Evolutionary conservation across 2,329 filamentous ascomycete species (phyloP).

Genomic region (Geosmithia putterillii): DNA sequence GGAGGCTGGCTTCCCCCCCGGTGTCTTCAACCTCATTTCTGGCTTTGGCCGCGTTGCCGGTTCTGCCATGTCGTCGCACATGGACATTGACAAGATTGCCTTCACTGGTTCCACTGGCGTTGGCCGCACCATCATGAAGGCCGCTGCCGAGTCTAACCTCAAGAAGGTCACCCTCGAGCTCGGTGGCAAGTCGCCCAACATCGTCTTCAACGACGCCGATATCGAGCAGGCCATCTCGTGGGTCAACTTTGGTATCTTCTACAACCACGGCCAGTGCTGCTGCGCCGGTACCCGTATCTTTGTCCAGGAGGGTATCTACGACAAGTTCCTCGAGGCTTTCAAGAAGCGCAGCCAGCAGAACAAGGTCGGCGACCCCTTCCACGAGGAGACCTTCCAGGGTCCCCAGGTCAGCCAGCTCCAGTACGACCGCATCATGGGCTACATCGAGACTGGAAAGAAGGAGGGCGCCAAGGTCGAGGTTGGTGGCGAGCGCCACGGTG

Average conservation of each 20-base stretch:
- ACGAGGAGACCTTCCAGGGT: slow-evolving; percentile 65
- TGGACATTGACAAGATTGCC: slow-evolving; percentile 67
- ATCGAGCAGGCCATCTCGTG: slow-evolving; percentile 61
- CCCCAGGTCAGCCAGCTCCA: slow-evolving; percentile 71
- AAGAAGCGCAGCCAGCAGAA: slow-evolving; percentile 59
- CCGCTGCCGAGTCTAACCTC: slow-evolving; percentile 58
- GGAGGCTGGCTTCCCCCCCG: slow-evolving; percentile 63
- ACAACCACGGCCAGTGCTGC: slow-evolving; percentile 47
- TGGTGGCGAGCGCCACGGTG: slow-evolving; percentile 36
- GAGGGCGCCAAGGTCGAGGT: slow-evolving; percentile 46
- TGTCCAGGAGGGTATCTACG: slow-evolving; percentile 72
- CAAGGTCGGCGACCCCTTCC: slow-evolving; percentile 69
- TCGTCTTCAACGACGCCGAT: slow-evolving; percentile 62
- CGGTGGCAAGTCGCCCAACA: slow-evolving; percentile 65
- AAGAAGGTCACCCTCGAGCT: slow-evolving; percentile 70
- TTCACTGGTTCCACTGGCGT: slow-evolving; percentile 64
- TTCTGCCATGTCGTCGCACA: slow-evolving; percentile 58
- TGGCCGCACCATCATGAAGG: slow-evolving; percentile 63
- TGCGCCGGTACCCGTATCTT: slow-evolving; percentile 69
- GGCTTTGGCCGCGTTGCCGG: slow-evolving; percentile 66
- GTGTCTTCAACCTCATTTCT: slow-evolving; percentile 60
- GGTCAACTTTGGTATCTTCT: slow-evolving; percentile 56
- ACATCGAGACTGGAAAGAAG: slow-evolving; percentile 51
- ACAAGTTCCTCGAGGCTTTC: slow-evolving; percentile 68
- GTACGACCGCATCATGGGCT: slow-evolving; percentile 73